Percentiles rank a stretch among this genome's conserved stretches.
Evolutionary conservation across 768 basidiomycete species (phyloP).

Genomic region (Fomitopsis serialis): DNA sequence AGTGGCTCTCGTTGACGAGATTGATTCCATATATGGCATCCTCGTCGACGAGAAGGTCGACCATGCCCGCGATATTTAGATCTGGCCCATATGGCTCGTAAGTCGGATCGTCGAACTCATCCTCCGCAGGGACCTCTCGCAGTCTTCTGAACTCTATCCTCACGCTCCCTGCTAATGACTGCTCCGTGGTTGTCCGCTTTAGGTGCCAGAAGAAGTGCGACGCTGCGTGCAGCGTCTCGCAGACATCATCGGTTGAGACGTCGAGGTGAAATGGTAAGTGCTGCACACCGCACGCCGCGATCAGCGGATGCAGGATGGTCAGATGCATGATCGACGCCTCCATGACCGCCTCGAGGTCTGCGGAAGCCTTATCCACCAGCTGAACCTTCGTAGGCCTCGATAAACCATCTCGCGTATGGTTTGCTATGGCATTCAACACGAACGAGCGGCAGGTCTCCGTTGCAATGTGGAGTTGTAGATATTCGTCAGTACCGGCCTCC

Average conservation of each 20-base stretch:
- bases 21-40: constrained; percentile 14
- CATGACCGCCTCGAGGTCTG: neutral
- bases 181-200: neutral
- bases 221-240: constrained; percentile 3
- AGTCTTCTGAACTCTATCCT: constrained; percentile 2
- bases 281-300: neutral
- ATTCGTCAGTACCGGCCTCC: too few relatives aligned
- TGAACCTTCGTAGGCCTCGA: neutral
- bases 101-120: neutral
- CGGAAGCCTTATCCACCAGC: neutral
- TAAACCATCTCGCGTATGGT: neutral
- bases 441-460: constrained; percentile 7
- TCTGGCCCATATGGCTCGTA: constrained; percentile 1
- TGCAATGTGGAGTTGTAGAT: too few relatives aligned
- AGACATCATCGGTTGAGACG: neutral
- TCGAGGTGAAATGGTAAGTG: neutral
- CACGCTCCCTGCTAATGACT: neutral
- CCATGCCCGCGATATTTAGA: constrained; percentile 3
- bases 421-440: neutral
- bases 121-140: neutral
- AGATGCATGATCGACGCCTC: neutral
- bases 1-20: constrained; percentile 20
- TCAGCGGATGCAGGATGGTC: neutral
- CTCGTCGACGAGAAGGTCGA: constrained; percentile 18
- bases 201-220: constrained; percentile 8